These are phyloP conservation scores for Malassezia vespertilionis DNA, from an alignment of 1,284 basidiomycete species.

Conservation along the genomic window DNA sequence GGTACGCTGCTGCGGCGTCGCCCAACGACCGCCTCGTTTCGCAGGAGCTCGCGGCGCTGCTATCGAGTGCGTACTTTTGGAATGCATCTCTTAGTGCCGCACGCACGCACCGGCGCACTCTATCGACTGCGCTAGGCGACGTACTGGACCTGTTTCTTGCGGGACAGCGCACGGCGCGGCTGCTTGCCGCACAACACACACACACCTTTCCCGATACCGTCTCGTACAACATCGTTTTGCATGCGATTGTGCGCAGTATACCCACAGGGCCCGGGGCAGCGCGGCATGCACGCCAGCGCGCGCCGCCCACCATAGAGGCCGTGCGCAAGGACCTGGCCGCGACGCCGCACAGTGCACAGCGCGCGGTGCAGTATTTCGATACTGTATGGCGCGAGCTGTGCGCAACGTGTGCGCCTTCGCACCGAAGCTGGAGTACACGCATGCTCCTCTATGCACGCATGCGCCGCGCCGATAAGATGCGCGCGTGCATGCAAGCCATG, in stretches of 20 bases:
- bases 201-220: conserved; percentile 8
- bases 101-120: neutral
- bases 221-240: conserved; percentile 15
- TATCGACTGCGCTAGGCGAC: neutral
- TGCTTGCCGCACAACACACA: neutral
- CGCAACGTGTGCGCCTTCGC: neutral
- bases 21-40: conserved; percentile 7
- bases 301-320: neutral
- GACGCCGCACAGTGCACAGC: neutral
- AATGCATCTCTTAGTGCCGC: conserved; percentile 6
- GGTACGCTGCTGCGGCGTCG: neutral
- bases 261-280: neutral
- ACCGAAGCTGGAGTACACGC: conserved; percentile 9
- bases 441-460: conserved; percentile 3
- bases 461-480: neutral
- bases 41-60: conserved; percentile 1
- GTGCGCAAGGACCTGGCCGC: conserved; percentile 1
- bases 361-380: conserved; percentile 1
- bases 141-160: conserved; percentile 12
- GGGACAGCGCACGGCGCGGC: too few species aligned
- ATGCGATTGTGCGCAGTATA: conserved; percentile 9
- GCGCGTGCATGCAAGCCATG: neutral
- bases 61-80: conserved; percentile 14
- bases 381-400: conserved; percentile 4
- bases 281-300: neutral